These are phyloP conservation scores for Schwanniomyces polymorphus DNA, from an alignment of 805 yeast species.

Conservation along the genomic window DNA sequence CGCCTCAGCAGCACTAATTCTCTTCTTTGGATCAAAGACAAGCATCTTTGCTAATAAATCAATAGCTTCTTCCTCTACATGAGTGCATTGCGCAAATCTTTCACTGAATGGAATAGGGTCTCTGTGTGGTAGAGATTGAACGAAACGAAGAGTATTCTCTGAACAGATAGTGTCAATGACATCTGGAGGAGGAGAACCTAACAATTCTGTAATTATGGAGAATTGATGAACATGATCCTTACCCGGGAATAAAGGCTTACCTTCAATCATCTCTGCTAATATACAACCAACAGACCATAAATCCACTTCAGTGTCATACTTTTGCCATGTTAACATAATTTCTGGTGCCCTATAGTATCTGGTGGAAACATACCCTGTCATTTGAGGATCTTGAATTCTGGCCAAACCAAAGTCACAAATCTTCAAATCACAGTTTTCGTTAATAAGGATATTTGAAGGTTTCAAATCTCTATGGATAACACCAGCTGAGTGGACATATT, in stretches of 20 bases:
- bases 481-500: slow-evolving; percentile 89
- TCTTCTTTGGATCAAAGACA: slow-evolving; percentile 90
- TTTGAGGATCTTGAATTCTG: slow-evolving; percentile 96
- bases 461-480: slow-evolving; percentile 88
- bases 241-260: slow-evolving; percentile 96
- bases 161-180: slow-evolving; percentile 95
- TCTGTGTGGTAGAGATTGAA: slow-evolving; percentile 87
- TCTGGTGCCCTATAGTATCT: slow-evolving; percentile 97
- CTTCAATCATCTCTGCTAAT: slow-evolving; percentile 96
- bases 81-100: slow-evolving; percentile 63
- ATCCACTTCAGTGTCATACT: slow-evolving; percentile 94
- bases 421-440: slow-evolving; percentile 88
- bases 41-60: slow-evolving; percentile 87
- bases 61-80: slow-evolving; percentile 80
- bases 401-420: slow-evolving; percentile 95
- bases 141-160: slow-evolving; percentile 92
- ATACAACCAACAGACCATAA: slow-evolving; percentile 98
- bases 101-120: slow-evolving; percentile 88
- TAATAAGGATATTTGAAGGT: slow-evolving; percentile 80
- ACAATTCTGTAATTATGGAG: slow-evolving; percentile 90
- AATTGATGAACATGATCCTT: slow-evolving; percentile 98
- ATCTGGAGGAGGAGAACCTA: slow-evolving; percentile 96
- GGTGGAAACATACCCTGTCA: slow-evolving; percentile 98
- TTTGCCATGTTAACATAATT: slow-evolving; percentile 98
- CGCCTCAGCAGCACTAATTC: slow-evolving; percentile 91